Percentiles rank a stretch among this genome's conserved stretches.
Evolutionary conservation across 495 filamentous ascomycete genomes (phyloP).

Genomic region (Aspergillus mulundensis): DNA sequence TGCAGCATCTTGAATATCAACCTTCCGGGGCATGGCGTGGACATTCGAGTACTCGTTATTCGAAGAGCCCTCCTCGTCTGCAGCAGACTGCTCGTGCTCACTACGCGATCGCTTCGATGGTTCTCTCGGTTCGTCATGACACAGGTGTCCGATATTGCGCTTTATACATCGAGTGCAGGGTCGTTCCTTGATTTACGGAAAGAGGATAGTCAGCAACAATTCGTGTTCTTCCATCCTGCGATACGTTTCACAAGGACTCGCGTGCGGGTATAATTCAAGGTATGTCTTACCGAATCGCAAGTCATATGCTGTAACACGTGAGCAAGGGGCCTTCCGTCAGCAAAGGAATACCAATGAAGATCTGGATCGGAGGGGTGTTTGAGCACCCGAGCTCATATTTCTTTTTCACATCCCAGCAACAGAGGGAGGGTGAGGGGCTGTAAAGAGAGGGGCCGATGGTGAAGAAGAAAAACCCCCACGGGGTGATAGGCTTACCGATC

Average conservation of each 20-base stretch:
- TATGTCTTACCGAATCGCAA: slow-evolving; percentile 91
- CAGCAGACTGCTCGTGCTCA: slow-evolving; percentile 57
- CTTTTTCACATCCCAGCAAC: slow-evolving; percentile 2
- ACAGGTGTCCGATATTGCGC: slow-evolving; percentile 96
- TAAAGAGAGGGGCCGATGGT: slow-evolving; percentile 5
- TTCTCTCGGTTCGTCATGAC: slow-evolving; percentile 95
- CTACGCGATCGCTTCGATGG: slow-evolving; percentile 69
- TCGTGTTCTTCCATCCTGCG: slow-evolving; percentile 12
- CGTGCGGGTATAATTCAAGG: slow-evolving; percentile 32
- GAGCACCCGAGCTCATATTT: slow-evolving; percentile 3
- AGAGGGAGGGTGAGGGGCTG: slow-evolving; percentile 7
- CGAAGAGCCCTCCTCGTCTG: slow-evolving; percentile 55
- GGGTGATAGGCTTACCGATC: slow-evolving; percentile 71
- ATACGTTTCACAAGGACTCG: slow-evolving; percentile 25
- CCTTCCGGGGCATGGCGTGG: slow-evolving; percentile 38
- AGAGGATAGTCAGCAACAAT: slow-evolving; percentile 25
- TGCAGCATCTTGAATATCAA: slow-evolving; percentile 40
- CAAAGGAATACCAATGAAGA: slow-evolving; percentile 18
- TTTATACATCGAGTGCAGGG: slow-evolving; percentile 98
- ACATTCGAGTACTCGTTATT: slow-evolving; percentile 40
- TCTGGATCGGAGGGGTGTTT: neutral
- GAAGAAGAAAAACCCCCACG: slow-evolving; percentile 6
- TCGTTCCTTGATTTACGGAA: slow-evolving; percentile 61
- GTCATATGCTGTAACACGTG: slow-evolving; percentile 87
- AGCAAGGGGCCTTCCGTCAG: slow-evolving; percentile 36